These are phyloP conservation scores for Fusarium sp. DNA, from an alignment of 2,329 filamentous ascomycete species.

Conservation along the genomic window DNA sequence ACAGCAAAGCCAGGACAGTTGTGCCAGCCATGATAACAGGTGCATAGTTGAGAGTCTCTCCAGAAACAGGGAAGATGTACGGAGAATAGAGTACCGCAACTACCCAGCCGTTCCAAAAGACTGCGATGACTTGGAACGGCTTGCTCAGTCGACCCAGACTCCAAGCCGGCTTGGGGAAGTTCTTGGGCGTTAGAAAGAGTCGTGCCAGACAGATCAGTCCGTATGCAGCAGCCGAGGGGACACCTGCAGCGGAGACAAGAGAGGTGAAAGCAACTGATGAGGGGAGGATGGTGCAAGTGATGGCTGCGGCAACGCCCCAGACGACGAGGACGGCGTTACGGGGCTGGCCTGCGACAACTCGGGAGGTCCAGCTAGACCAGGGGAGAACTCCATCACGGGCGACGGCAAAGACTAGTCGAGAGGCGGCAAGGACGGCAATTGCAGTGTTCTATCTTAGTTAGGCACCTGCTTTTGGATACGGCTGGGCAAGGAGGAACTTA, in stretches of 20 bases:
- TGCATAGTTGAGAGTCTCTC: conserved; percentile 59
- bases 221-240: conserved; percentile 64
- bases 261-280: conserved; percentile 66
- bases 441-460: conserved; percentile 61
- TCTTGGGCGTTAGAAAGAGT: conserved; percentile 59
- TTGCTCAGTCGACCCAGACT: conserved; percentile 58
- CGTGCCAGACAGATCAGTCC: conserved; percentile 63
- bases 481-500: conserved; percentile 45
- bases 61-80: conserved; percentile 58
- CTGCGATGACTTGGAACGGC: conserved; percentile 59
- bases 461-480: fast-evolving
- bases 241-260: conserved; percentile 64
- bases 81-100: conserved; percentile 61
- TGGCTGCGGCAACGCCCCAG: conserved; percentile 63
- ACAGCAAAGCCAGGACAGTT: conserved; percentile 60
- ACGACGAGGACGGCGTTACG: conserved; percentile 71
- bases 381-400: conserved; percentile 71
- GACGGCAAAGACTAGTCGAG: conserved; percentile 72
- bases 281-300: conserved; percentile 70
- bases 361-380: conserved; percentile 68
- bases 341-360: conserved; percentile 67
- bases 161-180: conserved; percentile 60
- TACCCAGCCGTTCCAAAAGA: conserved; percentile 63
- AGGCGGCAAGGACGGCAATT: conserved; percentile 69
- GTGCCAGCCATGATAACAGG: conserved; percentile 64